phyloP scores from a whole-genome alignment of 371 early-diverging fungal genomes.

The Sporodiniella umbellata region DNA sequence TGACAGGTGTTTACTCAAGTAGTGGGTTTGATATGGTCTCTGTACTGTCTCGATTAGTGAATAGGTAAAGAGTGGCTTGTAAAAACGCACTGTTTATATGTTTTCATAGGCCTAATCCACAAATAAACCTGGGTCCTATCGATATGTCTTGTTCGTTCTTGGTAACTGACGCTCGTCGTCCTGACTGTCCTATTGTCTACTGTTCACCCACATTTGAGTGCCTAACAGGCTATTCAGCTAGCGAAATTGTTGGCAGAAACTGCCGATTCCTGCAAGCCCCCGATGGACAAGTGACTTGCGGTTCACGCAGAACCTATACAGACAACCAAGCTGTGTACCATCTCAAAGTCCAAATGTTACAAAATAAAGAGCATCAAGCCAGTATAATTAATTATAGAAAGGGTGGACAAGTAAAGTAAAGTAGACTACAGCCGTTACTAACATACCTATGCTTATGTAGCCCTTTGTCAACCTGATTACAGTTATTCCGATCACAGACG shows the following conservation, averaged over 20 bases:
- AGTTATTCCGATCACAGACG: slow-evolving; percentile 58
- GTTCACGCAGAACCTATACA: slow-evolving; percentile 55
- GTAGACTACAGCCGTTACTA: neutral
- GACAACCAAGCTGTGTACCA: slow-evolving; percentile 58
- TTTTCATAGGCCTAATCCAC: slow-evolving; percentile 48
- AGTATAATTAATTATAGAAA: slow-evolving; percentile 67
- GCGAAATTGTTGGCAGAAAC: slow-evolving; percentile 62
- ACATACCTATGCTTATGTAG: slow-evolving; percentile 8
- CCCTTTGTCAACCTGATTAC: slow-evolving; percentile 77
- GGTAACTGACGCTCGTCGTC: slow-evolving; percentile 53
- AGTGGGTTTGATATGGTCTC: slow-evolving; percentile 64
- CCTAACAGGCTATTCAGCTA: slow-evolving; percentile 59
- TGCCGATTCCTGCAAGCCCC: slow-evolving; percentile 70
- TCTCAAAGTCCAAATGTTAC: slow-evolving; percentile 48
- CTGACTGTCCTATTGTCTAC: slow-evolving; percentile 59
- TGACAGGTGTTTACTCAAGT: slow-evolving; percentile 43
- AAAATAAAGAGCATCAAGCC: slow-evolving; percentile 61
- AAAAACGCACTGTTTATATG: slow-evolving; percentile 2
- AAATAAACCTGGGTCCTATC: slow-evolving; percentile 63
- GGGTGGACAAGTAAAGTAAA: slow-evolving; percentile 46
- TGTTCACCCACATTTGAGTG: slow-evolving; percentile 60
- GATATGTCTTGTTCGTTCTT: slow-evolving; percentile 66
- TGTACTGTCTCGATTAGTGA: slow-evolving; percentile 49
- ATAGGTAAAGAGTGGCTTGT: slow-evolving; percentile 19
- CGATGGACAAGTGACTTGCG: slow-evolving; percentile 49